These are phyloP conservation scores for Babesia gibsoni DNA, from an alignment of 169 alveolate genomes.

Conservation along the genomic window DNA sequence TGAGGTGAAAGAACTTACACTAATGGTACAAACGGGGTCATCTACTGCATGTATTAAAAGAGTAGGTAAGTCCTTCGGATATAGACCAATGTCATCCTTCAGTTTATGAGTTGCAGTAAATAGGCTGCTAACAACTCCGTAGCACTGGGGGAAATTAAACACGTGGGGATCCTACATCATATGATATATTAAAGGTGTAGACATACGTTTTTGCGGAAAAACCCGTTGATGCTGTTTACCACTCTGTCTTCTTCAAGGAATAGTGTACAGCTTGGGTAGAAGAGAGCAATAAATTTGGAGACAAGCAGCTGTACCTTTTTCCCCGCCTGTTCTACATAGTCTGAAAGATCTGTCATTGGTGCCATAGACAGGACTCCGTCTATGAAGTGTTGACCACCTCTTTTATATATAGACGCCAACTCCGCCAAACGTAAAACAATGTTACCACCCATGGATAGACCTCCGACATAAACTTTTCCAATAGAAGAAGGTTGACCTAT, in stretches of 20 bases:
- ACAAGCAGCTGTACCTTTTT: conserved; percentile 39
- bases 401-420: conserved; percentile 35
- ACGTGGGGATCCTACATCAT: conserved; percentile 43
- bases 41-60: conserved; percentile 57
- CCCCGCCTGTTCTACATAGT: conserved; percentile 12
- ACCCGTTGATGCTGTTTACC: background rate
- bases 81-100: conserved; percentile 28
- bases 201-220: conserved; percentile 28
- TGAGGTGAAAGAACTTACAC: background rate
- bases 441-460: conserved; percentile 75
- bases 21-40: conserved; percentile 52
- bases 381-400: conserved; percentile 30
- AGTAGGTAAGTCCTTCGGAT: conserved; percentile 63
- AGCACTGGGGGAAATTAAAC: conserved; percentile 22
- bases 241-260: background rate
- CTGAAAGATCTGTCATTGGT: conserved; percentile 65
- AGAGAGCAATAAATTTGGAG: conserved; percentile 13
- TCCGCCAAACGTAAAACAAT: conserved; percentile 57
- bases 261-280: conserved; percentile 44
- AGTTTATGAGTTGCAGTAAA: conserved; percentile 62
- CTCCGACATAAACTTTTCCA: conserved; percentile 62
- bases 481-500: conserved; percentile 21
- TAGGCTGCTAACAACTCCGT: conserved; percentile 49
- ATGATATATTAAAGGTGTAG: background rate
- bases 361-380: conserved; percentile 68